A percentile compares a stretch with the other conserved stretches of the same genome.
Evolutionary conservation across 2,329 filamentous ascomycete species (phyloP).

Genomic region (Diplodia sapinea): DNA sequence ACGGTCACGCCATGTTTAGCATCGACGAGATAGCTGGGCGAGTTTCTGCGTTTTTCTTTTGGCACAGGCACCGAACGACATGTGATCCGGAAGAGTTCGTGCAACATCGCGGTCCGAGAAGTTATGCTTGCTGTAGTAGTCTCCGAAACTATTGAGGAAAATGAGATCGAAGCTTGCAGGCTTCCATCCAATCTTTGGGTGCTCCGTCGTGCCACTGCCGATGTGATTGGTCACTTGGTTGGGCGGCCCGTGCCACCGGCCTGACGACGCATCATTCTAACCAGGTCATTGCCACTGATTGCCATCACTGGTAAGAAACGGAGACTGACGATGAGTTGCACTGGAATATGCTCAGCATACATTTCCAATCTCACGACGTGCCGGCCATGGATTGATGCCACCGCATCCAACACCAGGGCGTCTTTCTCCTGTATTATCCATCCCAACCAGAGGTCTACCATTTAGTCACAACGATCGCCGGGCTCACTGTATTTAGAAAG

Average conservation of each 20-base stretch:
- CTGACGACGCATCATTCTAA: constrained; percentile 14
- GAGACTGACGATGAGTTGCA: neutral
- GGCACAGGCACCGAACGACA: constrained; percentile 15
- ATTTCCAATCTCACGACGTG: neutral
- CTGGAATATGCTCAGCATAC: neutral
- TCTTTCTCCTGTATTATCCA: neutral
- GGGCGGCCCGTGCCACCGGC: constrained; percentile 17
- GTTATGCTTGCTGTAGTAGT: constrained; percentile 27
- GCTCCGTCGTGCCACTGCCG: constrained; percentile 25
- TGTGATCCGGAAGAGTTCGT: constrained; percentile 2
- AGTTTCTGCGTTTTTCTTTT: constrained; percentile 21
- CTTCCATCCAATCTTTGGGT: constrained; percentile 23
- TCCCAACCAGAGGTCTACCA: neutral
- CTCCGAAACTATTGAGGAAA: constrained; percentile 21
- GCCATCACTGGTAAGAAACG: neutral
- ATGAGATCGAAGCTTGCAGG: constrained; percentile 2
- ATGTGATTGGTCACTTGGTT: constrained; percentile 15
- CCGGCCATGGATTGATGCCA: neutral
- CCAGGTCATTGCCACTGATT: neutral
- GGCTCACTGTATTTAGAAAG: neutral
- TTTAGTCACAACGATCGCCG: neutral
- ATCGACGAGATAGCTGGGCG: neutral
- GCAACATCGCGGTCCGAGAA: constrained; percentile 10
- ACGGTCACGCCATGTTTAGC: neutral
- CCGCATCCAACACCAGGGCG: neutral